These are phyloP conservation scores for Roridomyces roridus DNA, from an alignment of 768 basidiomycete genomes.

Conservation along the genomic window DNA sequence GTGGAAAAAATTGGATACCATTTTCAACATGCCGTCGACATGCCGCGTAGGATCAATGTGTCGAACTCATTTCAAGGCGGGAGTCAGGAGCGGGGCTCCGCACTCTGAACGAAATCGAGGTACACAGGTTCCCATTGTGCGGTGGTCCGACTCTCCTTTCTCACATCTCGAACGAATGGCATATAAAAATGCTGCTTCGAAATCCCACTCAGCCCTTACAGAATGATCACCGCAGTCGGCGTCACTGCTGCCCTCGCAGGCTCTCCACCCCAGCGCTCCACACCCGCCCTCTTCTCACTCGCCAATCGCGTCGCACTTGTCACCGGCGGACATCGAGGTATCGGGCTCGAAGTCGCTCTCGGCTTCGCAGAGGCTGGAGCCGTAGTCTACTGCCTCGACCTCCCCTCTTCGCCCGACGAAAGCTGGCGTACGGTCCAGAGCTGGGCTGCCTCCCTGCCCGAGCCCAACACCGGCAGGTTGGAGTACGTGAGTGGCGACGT, in stretches of 20 bases:
- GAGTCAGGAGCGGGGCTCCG: no score
- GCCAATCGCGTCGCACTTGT: constrained; percentile 64
- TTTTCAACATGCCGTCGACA: no score
- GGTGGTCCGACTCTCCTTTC: no score
- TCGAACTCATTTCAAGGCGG: no score
- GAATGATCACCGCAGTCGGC: not conserved
- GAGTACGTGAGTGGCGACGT: constrained; percentile 75
- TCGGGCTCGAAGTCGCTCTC: constrained; percentile 83
- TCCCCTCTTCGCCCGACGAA: constrained; percentile 51
- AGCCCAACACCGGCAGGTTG: constrained; percentile 29
- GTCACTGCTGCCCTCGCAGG: constrained; percentile 3
- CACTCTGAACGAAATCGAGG: no score
- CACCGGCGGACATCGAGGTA: constrained; percentile 68
- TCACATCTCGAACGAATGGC: no score
- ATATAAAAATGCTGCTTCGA: no score
- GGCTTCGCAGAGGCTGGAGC: constrained; percentile 67
- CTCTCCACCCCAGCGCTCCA: constrained; percentile 45
- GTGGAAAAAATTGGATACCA: no score
- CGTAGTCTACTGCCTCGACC: constrained; percentile 67
- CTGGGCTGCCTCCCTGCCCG: constrained; percentile 51
- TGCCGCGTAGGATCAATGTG: no score
- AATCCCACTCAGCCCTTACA: no score
- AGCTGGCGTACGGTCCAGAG: constrained; percentile 56
- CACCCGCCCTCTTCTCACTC: constrained; percentile 65
- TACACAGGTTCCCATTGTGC: no score